Evolutionary conservation across 371 early-diverging fungal species (phyloP), one percentile per base, ranked within the genome.

Genomic region (Mucor piriformis): DNA sequence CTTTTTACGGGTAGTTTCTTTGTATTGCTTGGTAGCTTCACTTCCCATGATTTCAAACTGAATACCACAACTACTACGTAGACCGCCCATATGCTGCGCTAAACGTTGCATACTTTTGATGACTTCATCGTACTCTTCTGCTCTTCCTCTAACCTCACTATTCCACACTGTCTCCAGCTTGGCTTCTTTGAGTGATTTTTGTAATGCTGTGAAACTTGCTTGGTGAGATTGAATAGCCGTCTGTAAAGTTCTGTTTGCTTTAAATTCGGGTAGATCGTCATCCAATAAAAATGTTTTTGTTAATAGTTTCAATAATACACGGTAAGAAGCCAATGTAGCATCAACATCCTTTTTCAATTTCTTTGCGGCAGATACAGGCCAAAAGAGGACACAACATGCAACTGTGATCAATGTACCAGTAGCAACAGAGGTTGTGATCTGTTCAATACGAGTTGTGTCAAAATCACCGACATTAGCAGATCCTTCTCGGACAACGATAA

Each of bases 201-300:
- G 73, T 8, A 92, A 68, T 1, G 84, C 64, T 6, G 86, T 84
- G 51, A 90, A 87, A 49, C 85, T 82, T 23, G 79, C 72, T 34
- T 88, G 82, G 43, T 92, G 91, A 0, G 83, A 69, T 42, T 81
- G 73, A 46, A 86, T 82, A 35, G 86, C 77, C 2, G 80, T 64
- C 55, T 85, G 82, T 6, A 85, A 63, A 3, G 81, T 72, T 21
- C 63, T 54, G 37, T 82, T 77, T 16, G 83, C 73, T 40, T 74
- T 69, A 48, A 82, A 79, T 56, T 84, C 76, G 10, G 87, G 80
- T 6, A 81, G 57, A 53, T 82, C 81, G 15, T 77, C 77, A 55
- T 88, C 90, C 35, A 90, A 59, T 25, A 90, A 66, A 50, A 90
- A 90, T 0, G 88, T 86, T 61, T 88, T 88, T 23, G 86, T 85